Evolutionary conservation across 2,329 filamentous ascomycete genomes (phyloP).

Genomic region (Sphaerulina populicola): DNA sequence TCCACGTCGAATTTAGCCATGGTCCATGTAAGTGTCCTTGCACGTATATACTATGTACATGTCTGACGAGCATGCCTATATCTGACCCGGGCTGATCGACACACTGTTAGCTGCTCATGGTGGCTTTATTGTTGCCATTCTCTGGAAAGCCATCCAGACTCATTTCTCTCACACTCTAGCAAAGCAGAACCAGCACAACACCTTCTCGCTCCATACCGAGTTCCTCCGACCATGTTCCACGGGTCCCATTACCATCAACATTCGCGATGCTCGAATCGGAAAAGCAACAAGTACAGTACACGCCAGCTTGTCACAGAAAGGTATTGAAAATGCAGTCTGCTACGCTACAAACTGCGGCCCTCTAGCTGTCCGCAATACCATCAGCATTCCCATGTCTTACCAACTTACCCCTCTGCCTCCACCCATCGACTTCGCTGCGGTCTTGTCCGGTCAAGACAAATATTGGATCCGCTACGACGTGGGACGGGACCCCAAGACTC

Average conservation of each 20-base stretch:
- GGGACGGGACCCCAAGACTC: constrained; percentile 6
- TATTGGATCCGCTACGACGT: constrained; percentile 19
- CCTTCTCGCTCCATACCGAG: constrained; percentile 15
- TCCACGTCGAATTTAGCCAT: constrained; percentile 15
- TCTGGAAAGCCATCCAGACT: constrained; percentile 9
- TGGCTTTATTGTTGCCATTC: constrained; percentile 14
- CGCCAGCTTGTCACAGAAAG: constrained; percentile 2
- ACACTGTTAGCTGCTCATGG: constrained; percentile 15
- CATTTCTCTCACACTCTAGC: constrained; percentile 15
- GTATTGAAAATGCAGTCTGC: neutral
- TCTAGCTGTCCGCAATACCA: neutral
- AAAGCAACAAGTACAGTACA: constrained; percentile 11
- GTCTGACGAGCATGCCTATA: neutral
- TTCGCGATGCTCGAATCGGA: constrained; percentile 11
- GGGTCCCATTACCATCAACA: constrained; percentile 6
- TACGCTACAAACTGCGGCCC: constrained; percentile 8
- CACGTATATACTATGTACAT: neutral
- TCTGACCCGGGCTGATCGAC: neutral
- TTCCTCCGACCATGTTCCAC: constrained; percentile 15
- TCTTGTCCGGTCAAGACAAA: constrained; percentile 11
- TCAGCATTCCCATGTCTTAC: constrained; percentile 2
- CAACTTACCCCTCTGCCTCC: constrained; percentile 2
- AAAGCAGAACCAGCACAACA: constrained; percentile 13
- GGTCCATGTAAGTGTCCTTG: constrained; percentile 8
- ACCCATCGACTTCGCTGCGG: constrained; percentile 12